Base-by-base conservation (phyloP, 768 basidiomycete species). In the Xanthoconium purpureum region DNA sequence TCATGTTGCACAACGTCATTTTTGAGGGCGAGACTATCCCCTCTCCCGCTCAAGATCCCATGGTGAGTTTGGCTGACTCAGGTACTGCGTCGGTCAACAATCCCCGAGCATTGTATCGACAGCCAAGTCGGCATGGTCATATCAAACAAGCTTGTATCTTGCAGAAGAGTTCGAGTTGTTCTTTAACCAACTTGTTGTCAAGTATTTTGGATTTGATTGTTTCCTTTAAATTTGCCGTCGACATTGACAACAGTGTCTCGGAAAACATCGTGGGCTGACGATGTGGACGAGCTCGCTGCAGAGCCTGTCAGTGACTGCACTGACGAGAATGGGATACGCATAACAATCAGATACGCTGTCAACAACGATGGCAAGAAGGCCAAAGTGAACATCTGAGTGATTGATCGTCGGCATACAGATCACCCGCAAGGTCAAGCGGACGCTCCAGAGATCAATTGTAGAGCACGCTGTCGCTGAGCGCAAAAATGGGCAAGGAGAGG, bases 281-380 rank as follows among this genome's bases (percentile, higher is more conserved):
- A n/a, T n/a, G n/a, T n/a, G n/a, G n/a, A n/a, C n/a, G n/a, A n/a
- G n/a, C n/a, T n/a, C 59, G 88, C 38, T 33, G 53, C 85, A 83
- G 59, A 64, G n/a, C n/a, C n/a, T n/a, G n/a, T n/a, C n/a, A n/a
- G n/a, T n/a, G 89, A 93, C 65, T 88, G 79, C 55, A 78, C 88
- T 42, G 89, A 94, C 62, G 88, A 90, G 58, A 89, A 94, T 63
- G 96, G 96, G 2, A 80, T 98, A 63, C 82, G 90, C 18, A 89
- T 88, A n/a, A 88, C 84, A 0, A 78, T 91, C 45, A 91, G 93
- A 67, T 94, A 89, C 72, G 78, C 78, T 28, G 71, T 89, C 50
- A 94, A 98, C 63, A 95, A 98, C 35, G 88, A 95, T 30, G 96
- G 94, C 8, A 93, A 94, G 75, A 94, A 90, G 70, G 84, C 98